These are phyloP conservation scores for Mycena floridula DNA, from an alignment of 768 basidiomycete genomes.

Conservation along the genomic window DNA sequence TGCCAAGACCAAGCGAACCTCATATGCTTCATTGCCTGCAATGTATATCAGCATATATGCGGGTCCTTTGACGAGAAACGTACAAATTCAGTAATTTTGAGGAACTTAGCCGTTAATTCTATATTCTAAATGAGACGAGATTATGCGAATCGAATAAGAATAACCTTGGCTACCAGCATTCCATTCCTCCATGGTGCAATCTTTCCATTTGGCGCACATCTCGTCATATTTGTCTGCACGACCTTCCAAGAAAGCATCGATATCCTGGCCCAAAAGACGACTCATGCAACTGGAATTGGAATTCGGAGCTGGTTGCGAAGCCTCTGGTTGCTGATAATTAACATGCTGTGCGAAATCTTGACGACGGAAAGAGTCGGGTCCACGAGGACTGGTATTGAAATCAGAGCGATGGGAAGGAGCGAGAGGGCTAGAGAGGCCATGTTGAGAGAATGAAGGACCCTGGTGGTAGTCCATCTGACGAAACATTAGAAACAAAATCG, in stretches of 20 bases:
- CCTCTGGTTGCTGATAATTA: not conserved
- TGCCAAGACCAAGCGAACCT: too few species aligned
- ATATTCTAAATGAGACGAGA: too few species aligned
- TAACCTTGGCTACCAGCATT: conserved; percentile 45
- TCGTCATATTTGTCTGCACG: conserved; percentile 39
- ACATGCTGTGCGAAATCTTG: not conserved
- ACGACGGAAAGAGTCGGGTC: not conserved
- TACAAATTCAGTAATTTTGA: too few species aligned
- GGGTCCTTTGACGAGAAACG: too few species aligned
- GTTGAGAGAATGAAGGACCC: not conserved
- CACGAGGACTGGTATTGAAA: not conserved
- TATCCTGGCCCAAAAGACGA: conserved; percentile 34
- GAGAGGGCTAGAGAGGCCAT: not conserved
- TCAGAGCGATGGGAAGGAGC: not conserved
- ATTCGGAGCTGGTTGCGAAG: not conserved
- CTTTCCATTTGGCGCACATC: conserved; percentile 39
- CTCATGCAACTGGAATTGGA: not conserved
- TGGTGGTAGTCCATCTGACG: not conserved
- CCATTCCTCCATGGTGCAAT: conserved; percentile 50
- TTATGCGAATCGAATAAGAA: conserved; percentile 1
- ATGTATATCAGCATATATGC: too few species aligned
- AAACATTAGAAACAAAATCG: not conserved
- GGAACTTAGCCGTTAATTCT: too few species aligned
- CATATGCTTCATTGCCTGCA: too few species aligned
- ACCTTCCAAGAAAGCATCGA: conserved; percentile 33